These are phyloP conservation scores for Curvularia sp. DNA, from an alignment of 2,329 filamentous ascomycete genomes.

Conservation along the genomic window DNA sequence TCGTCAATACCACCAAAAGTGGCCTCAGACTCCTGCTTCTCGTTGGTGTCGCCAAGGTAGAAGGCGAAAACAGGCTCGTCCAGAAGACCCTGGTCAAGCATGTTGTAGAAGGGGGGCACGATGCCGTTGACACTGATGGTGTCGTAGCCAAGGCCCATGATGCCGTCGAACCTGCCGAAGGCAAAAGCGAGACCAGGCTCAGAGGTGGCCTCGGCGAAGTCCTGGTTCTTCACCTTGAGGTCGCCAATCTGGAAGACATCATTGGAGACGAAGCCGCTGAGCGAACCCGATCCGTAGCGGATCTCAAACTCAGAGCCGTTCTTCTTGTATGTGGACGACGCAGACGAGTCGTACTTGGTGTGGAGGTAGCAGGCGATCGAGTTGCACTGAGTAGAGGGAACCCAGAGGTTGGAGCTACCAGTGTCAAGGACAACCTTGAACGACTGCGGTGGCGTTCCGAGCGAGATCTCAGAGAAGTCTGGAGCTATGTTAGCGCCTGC, in stretches of 20 bases:
- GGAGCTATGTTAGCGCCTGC: conserved; percentile 27
- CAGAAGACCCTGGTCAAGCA: conserved; percentile 86
- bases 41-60: conserved; percentile 82
- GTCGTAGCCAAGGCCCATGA: conserved; percentile 92
- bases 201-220: conserved; percentile 94
- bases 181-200: conserved; percentile 98
- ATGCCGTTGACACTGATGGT: conserved; percentile 97
- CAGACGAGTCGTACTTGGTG: conserved; percentile 90
- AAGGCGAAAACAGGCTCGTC: conserved; percentile 96
- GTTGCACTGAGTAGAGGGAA: conserved; percentile 85
- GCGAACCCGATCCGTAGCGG: conserved; percentile 90
- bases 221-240: conserved; percentile 83
- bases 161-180: conserved; percentile 96
- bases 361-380: conserved; percentile 99
- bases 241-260: conserved; percentile 89
- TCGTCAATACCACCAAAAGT: conserved; percentile 89
- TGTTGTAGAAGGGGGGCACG: conserved; percentile 93
- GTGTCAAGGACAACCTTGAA: conserved; percentile 99
- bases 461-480: conserved; percentile 95
- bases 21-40: conserved; percentile 79
- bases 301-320: conserved; percentile 95
- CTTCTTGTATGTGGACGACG: conserved; percentile 89
- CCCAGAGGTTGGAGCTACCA: conserved; percentile 98
- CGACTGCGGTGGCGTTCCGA: conserved; percentile 88
- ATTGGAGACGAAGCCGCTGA: conserved; percentile 92